A percentile compares a stretch with the other conserved stretches of the same genome.
Evolutionary conservation across 164 flowering plant genomes (phyloP).

Genomic region (Magnolia changhungtana): DNA sequence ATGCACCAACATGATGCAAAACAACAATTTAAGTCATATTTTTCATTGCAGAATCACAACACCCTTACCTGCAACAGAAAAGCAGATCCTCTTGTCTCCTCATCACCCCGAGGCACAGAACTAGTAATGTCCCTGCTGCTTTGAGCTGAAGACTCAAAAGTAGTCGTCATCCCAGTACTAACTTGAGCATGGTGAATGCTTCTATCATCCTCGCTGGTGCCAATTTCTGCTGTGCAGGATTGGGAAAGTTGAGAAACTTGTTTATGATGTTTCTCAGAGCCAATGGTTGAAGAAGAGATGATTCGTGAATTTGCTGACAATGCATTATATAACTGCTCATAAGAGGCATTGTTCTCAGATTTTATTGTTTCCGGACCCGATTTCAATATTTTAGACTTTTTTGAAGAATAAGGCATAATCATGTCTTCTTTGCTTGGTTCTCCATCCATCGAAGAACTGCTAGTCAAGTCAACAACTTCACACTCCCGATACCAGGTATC

Average conservation of each 20-base stretch:
- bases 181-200: slow-evolving; percentile 18
- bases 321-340: slow-evolving; percentile 11
- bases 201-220: slow-evolving; percentile 3
- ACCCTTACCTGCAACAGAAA: slow-evolving; percentile 68
- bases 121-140: slow-evolving; percentile 22
- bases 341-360: slow-evolving; percentile 5
- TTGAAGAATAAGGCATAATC: slow-evolving; percentile 34
- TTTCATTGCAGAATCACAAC: neutral
- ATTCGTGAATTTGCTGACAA: slow-evolving; percentile 9
- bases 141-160: slow-evolving; percentile 15
- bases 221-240: neutral
- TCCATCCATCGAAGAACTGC: slow-evolving; percentile 23
- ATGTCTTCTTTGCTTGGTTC: slow-evolving; percentile 24
- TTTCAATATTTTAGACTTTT: slow-evolving; percentile 39
- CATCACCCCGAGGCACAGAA: slow-evolving; percentile 25
- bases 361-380: slow-evolving; percentile 18
- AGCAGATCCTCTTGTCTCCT: slow-evolving; percentile 58
- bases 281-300: neutral
- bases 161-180: slow-evolving; percentile 9
- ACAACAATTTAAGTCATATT: neutral
- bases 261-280: slow-evolving; percentile 21
- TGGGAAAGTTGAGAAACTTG: slow-evolving; percentile 16
- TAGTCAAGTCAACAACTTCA: slow-evolving; percentile 39
- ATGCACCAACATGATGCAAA: neutral
- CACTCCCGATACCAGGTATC: slow-evolving; percentile 13